Evolutionary conservation across 208 protist species (phyloP).

Genomic region (Dictyostelium gargantuum): DNA sequence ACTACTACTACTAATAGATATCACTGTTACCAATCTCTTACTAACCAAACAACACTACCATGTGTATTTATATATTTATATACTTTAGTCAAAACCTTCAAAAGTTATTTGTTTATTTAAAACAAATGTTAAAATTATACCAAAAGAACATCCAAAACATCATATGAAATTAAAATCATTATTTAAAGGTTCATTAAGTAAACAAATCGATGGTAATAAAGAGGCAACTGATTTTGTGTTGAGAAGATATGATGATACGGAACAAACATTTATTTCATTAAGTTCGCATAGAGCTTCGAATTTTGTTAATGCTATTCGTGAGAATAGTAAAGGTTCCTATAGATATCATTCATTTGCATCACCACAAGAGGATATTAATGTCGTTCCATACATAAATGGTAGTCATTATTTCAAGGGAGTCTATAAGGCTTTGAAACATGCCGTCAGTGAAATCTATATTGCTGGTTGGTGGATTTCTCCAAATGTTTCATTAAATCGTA

Average conservation of each 20-base stretch:
- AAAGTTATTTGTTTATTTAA: conserved; percentile 57
- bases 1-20: background rate
- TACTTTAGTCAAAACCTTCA: conserved; percentile 10
- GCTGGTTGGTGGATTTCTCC: conserved; percentile 63
- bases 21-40: background rate
- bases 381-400: conserved; percentile 20
- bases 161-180: background rate
- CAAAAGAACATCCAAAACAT: conserved; percentile 54
- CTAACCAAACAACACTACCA: too few species aligned
- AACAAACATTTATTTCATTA: conserved; percentile 36
- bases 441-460: conserved; percentile 50
- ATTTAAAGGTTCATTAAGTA: background rate
- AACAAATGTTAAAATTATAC: conserved; percentile 42
- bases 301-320: conserved; percentile 50
- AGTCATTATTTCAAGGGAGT: conserved; percentile 22
- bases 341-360: conserved; percentile 52
- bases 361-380: conserved; percentile 34
- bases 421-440: conserved; percentile 15
- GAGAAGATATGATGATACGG: background rate
- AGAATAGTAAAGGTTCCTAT: conserved; percentile 48
- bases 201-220: conserved; percentile 22
- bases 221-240: conserved; percentile 36
- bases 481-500: background rate
- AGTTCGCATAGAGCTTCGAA: conserved; percentile 6
- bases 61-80: background rate